Evolutionary conservation across 2,329 filamentous ascomycete genomes (phyloP), one percentile per base, ranked within the genome.

Genomic region (Trichoderma sp.): DNA sequence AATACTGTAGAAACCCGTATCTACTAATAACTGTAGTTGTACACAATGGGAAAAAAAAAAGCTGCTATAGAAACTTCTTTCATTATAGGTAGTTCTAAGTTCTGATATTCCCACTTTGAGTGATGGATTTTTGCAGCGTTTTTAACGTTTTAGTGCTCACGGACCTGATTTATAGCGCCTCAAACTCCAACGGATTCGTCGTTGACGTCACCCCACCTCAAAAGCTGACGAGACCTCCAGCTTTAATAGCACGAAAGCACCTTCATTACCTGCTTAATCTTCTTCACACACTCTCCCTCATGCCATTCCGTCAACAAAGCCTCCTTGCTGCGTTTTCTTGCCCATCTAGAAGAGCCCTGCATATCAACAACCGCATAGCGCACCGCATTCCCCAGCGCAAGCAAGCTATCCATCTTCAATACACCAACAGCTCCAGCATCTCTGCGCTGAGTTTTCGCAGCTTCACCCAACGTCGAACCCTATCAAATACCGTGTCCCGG

Each of bases 401-500:
- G 16, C 9, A 41, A 35, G 9, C 16, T 53, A 38, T 21, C 41
- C 29, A 56, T 33, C 59, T 53, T n/a, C n/a, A n/a, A n/a, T n/a
- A n/a, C n/a, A n/a, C n/a, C n/a, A n/a, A n/a, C n/a, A n/a, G n/a
- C n/a, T n/a, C n/a, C n/a, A 11, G 1, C 21, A 18, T 16, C 35
- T 31, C 29, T n/a, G 29, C 45, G 45, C 45, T 45, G 50, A 29
- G 27, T 27, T 27, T 27, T 4, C 27, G 27, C 27, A 27, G 14
- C 33, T 4, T n/a, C 35, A 75, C 56, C 9, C 67, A 72, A 35
- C 66, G 12, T 1, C 77, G 78, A 78, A 59, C 62, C 69, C 77
- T 82, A 50, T 78, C 78, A 60, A 79, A 73, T 56, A 79, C 79
- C 29, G 67, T 56, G 71, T 14, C 75, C 41, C 73, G 79, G 24